phyloP scores from a whole-genome alignment of 257 asterid species.

The Penstemon eatonii region DNA sequence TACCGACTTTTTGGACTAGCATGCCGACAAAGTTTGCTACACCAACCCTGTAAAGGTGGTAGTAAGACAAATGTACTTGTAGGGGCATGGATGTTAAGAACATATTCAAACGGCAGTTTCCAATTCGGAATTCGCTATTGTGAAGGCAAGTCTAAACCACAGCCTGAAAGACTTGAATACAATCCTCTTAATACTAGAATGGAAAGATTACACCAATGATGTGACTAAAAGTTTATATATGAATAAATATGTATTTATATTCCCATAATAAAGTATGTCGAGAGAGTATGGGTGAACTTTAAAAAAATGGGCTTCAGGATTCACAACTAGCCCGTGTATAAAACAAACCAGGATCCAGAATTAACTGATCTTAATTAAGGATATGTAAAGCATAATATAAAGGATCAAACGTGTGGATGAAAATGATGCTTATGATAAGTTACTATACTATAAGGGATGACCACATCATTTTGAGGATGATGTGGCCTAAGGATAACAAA shows the following conservation, averaged over 20 bases:
- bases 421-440: not conserved
- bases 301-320: no score
- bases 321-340: not conserved
- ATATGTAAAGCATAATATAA: not conserved
- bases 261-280: not conserved
- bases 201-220: slow-evolving; percentile 4
- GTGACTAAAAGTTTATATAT: not conserved
- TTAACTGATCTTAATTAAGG: not conserved
- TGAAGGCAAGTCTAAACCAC: not conserved
- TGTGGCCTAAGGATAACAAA: not conserved
- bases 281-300: not conserved
- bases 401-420: not conserved
- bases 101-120: slow-evolving; percentile 7
- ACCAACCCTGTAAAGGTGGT: slow-evolving; percentile 73
- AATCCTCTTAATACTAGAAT: slow-evolving; percentile 19
- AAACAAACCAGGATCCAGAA: not conserved
- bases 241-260: not conserved
- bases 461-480: not conserved
- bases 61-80: slow-evolving; percentile 23
- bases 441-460: not conserved
- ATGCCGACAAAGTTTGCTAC: slow-evolving; percentile 75
- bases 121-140: not conserved
- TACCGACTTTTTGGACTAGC: slow-evolving; percentile 87
- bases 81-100: slow-evolving; percentile 19
- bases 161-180: not conserved